phyloP scores from a whole-genome alignment of 208 protist genomes.

The Trichomonas gallinae region DNA sequence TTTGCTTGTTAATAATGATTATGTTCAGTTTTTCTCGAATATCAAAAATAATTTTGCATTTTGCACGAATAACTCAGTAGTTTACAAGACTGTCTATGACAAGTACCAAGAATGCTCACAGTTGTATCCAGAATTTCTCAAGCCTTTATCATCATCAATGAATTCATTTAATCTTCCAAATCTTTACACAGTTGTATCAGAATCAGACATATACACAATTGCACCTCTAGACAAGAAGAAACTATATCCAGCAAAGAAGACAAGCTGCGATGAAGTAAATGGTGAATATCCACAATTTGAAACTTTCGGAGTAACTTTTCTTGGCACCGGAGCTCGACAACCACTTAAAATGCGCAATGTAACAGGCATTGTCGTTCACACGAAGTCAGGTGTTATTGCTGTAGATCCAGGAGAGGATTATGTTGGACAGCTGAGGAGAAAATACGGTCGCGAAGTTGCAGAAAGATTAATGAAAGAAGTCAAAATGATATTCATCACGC shows the following conservation, averaged over 20 bases:
- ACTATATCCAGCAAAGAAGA: neutral
- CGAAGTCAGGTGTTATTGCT: neutral
- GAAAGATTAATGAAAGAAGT: neutral
- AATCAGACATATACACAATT: neutral
- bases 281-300: neutral
- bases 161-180: no score
- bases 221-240: neutral
- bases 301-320: neutral
- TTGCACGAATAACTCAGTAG: neutral
- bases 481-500: neutral
- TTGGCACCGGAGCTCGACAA: neutral
- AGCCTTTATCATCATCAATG: neutral
- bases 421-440: neutral
- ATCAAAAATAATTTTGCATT: neutral
- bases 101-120: no score
- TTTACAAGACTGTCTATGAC: neutral
- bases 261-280: neutral
- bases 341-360: neutral
- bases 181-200: neutral
- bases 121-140: neutral
- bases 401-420: neutral
- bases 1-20: neutral
- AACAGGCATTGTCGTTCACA: neutral
- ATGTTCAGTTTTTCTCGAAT: neutral
- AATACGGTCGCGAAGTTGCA: neutral